These are phyloP conservation scores for Strobilomyces echinocephalus DNA, from an alignment of 768 basidiomycete genomes.

Conservation along the genomic window DNA sequence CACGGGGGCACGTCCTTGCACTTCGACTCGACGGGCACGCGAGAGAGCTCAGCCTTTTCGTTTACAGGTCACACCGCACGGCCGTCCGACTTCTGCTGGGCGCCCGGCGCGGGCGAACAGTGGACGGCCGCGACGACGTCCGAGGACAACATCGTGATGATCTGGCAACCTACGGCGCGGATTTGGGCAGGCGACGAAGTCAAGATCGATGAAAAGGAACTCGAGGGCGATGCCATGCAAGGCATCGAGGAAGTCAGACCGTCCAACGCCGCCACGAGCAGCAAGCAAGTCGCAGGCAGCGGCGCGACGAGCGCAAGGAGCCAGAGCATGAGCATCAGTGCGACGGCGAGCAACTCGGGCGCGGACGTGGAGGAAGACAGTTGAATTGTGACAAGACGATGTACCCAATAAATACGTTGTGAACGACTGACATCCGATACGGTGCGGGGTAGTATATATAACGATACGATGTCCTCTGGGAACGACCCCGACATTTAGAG, in stretches of 20 bases:
- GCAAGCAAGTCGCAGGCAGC: constrained; percentile 22
- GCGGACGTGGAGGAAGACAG: constrained; percentile 41
- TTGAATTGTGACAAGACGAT: constrained; percentile 14
- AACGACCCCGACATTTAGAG: constrained; percentile 36
- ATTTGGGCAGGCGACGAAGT: constrained; percentile 91
- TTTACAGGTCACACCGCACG: constrained; percentile 79
- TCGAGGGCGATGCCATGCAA: constrained; percentile 79
- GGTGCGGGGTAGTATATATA: constrained; percentile 1
- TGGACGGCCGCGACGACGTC: constrained; percentile 89
- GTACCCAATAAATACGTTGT: constrained; percentile 7
- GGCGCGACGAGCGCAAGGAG: constrained; percentile 43
- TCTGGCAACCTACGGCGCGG: constrained; percentile 95
- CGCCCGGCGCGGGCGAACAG: constrained; percentile 71
- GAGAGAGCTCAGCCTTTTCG: constrained; percentile 4
- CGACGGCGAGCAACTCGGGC: constrained; percentile 44
- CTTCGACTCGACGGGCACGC: not conserved
- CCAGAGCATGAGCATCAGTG: constrained; percentile 61
- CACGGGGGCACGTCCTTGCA: constrained; percentile 69
- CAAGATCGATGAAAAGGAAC: constrained; percentile 76
- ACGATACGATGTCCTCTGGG: not conserved
- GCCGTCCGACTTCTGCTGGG: constrained; percentile 95
- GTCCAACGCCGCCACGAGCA: constrained; percentile 12
- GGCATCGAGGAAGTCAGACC: constrained; percentile 48
- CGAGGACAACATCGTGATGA: constrained; percentile 95
- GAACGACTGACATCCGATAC: constrained; percentile 7